A percentile compares a stretch with the other conserved stretches of the same genome.
Evolutionary conservation across 2,329 filamentous ascomycete species (phyloP).

Genomic region (Ascomycota sp.): DNA sequence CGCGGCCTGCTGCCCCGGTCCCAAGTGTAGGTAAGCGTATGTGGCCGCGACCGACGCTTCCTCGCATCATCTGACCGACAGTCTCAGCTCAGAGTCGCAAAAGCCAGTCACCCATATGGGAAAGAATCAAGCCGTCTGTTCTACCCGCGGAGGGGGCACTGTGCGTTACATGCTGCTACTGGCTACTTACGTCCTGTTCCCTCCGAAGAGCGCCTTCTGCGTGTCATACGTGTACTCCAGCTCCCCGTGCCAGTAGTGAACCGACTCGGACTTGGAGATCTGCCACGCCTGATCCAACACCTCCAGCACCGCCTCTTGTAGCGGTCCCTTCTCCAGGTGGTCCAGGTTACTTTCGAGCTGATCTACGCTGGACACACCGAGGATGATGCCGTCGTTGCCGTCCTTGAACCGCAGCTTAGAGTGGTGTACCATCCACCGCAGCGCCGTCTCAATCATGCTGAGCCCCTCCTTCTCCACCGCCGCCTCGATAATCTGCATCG

Average conservation of each 20-base stretch:
- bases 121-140: no score
- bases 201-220: constrained; percentile 31
- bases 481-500: constrained; percentile 45
- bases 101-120: no score
- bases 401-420: constrained; percentile 32
- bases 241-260: constrained; percentile 36
- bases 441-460: constrained; percentile 49
- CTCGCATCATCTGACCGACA: no score
- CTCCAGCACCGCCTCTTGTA: constrained; percentile 57
- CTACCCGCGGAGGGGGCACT: no score
- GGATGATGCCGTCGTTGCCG: constrained; percentile 37
- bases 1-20: no score
- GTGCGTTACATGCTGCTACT: no score
- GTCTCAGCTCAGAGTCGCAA: no score
- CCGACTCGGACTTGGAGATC: constrained; percentile 37
- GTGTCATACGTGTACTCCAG: constrained; percentile 49
- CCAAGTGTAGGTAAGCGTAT: no score
- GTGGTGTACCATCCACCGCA: constrained; percentile 58
- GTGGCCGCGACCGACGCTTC: no score
- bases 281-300: constrained; percentile 62
- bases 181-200: constrained; percentile 7
- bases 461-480: constrained; percentile 47
- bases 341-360: constrained; percentile 38
- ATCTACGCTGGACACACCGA: constrained; percentile 35
- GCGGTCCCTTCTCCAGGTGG: constrained; percentile 44